Evolutionary conservation across 2,329 filamentous ascomycete genomes (phyloP), one percentile per base, ranked within the genome.

Genomic region (Botrytis byssoidea): DNA sequence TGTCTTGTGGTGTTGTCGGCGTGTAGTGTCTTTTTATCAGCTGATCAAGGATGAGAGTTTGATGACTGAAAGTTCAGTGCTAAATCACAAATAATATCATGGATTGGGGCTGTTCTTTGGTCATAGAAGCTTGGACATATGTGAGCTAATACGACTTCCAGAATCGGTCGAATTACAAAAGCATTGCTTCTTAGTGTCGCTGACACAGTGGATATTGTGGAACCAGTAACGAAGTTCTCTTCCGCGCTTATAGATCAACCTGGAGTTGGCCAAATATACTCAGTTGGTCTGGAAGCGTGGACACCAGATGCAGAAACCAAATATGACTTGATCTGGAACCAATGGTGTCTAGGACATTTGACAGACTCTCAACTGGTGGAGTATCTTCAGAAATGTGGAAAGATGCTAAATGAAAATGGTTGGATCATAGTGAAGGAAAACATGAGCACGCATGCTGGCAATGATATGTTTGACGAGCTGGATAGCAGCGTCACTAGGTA

Each of bases 311-410:
- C 82, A 10, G 80, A 80, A 32, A 78, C 82, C 14, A 81, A 83
- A 67, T 98, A 98, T 82, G 92, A 95, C 80, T 82, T 97, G 64
- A 90, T 98, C 75, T 97, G 93, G 93, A 91, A 89, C 70, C 95
- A 98, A 82, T 97, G 95, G 94, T 98, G 94, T 82, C 83, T 95
- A 12, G 92, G 93, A 37, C 92, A 98, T 81, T 84, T 97, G 72
- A 94, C 88, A 0, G 94, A 97, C 80, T 83, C 82, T 12, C 90
- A 97, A 81, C 81, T 98, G 6, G 85, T 92, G 1, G 84, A 83
- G 3, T 97, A 91, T 79, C 82, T 98, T 25, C 78, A 83, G 73
- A 85, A 88, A 40, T 93, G 93, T 80, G 87, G 86, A 66, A 77
- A 82, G 0, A 85, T 84, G 0, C 78, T 92, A 35, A 88, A 86